Evolutionary conservation across 2,329 filamentous ascomycete genomes (phyloP).

Genomic region (Penicillium sp.): DNA sequence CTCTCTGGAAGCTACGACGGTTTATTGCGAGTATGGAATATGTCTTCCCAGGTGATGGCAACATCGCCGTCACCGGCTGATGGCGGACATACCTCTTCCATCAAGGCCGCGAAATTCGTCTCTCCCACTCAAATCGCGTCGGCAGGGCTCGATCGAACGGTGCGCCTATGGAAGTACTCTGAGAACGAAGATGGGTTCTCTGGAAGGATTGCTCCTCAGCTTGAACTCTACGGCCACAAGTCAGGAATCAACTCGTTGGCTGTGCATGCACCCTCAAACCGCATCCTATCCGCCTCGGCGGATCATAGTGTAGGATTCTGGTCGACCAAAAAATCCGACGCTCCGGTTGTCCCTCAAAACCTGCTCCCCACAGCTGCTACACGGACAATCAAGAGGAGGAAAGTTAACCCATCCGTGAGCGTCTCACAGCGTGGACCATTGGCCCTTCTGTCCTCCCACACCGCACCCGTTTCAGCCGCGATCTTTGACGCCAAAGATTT

Average conservation of each 20-base stretch:
- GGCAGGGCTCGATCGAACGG: constrained; percentile 79
- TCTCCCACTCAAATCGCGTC: constrained; percentile 79
- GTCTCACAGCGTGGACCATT: constrained; percentile 77
- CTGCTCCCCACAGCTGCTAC: constrained; percentile 70
- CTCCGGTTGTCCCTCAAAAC: constrained; percentile 72
- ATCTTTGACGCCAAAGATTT: constrained; percentile 84
- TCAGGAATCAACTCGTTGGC: constrained; percentile 75
- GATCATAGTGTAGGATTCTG: constrained; percentile 89
- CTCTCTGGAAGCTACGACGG: constrained; percentile 96
- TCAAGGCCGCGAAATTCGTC: constrained; percentile 85
- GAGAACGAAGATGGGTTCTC: constrained; percentile 67
- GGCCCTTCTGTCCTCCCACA: constrained; percentile 73
- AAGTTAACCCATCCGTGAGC: constrained; percentile 64
- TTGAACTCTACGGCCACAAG: constrained; percentile 85
- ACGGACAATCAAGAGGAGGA: constrained; percentile 75
- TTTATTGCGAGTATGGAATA: constrained; percentile 85
- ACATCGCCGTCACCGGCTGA: constrained; percentile 70
- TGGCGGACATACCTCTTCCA: constrained; percentile 75
- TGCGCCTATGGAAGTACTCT: constrained; percentile 87
- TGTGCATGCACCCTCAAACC: constrained; percentile 72
- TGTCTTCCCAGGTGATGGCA: constrained; percentile 81
- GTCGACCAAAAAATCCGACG: constrained; percentile 77
- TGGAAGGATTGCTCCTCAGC: constrained; percentile 68
- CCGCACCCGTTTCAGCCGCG: constrained; percentile 74
- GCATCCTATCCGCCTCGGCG: constrained; percentile 82